A percentile compares a stretch with the other conserved stretches of the same genome.
Conservation (phyloP, 352 stramenopile genomes). For the Phytophthora sp. region DNA sequence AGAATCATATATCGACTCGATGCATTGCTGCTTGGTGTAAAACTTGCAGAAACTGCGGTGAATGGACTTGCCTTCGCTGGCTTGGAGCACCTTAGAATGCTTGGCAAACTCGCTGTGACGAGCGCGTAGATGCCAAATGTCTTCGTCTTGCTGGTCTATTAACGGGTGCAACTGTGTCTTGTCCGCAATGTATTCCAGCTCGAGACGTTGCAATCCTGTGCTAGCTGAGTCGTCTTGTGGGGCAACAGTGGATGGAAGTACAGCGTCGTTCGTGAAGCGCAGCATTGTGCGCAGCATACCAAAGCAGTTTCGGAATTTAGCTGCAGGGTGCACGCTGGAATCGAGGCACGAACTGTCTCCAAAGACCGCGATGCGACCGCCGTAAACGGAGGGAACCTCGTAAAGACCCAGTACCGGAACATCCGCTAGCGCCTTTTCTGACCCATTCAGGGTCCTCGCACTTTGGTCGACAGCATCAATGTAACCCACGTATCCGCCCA, state of each 20-base stretch:
- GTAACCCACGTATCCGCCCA: constrained; percentile 66
- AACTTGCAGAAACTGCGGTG: constrained; percentile 76
- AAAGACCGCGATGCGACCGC: constrained; percentile 77
- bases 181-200: constrained; percentile 43
- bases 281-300: constrained; percentile 64
- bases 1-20: constrained; percentile 43
- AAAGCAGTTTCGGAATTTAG: constrained; percentile 66
- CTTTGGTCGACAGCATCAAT: constrained; percentile 66
- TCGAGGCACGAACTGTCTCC: constrained; percentile 80
- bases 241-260: constrained; percentile 20
- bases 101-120: constrained; percentile 38
- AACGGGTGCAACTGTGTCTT: constrained; percentile 24
- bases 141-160: constrained; percentile 19
- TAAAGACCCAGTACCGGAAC: constrained; percentile 75
- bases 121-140: constrained; percentile 25
- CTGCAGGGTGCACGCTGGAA: constrained; percentile 50
- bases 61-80: constrained; percentile 39
- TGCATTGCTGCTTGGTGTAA: constrained; percentile 60
- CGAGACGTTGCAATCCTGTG: constrained; percentile 36
- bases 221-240: constrained; percentile 22
- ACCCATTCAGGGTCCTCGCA: constrained; percentile 55
- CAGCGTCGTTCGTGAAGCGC: constrained; percentile 61
- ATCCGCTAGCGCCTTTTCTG: constrained; percentile 33
- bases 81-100: constrained; percentile 71
- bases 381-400: constrained; percentile 59